phyloP scores from a whole-genome alignment of 2,329 filamentous ascomycete genomes.

The Epichloe glyceriae region DNA sequence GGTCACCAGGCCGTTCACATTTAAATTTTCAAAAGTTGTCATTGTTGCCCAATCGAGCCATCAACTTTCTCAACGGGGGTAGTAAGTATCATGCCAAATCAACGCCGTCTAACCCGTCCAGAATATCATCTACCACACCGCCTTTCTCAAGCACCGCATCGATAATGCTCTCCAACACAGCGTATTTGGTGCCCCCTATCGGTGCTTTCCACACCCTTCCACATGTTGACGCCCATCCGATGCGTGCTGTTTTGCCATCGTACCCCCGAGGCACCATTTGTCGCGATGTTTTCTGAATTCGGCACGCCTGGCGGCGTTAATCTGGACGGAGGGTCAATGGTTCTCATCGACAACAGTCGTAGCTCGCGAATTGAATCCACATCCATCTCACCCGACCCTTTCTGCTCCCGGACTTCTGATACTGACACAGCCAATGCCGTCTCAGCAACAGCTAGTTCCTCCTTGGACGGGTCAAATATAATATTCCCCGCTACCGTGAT shows the following conservation, averaged over 20 bases:
- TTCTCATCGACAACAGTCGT: constrained; percentile 54
- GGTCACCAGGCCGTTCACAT: neutral
- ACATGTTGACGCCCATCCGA: constrained; percentile 38
- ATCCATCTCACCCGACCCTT: constrained; percentile 23
- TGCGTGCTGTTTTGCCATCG: constrained; percentile 20
- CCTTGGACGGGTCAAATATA: constrained; percentile 83
- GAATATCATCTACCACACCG: constrained; percentile 74
- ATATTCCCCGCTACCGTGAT: constrained; percentile 77
- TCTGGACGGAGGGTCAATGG: constrained; percentile 61
- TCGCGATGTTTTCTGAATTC: constrained; percentile 47
- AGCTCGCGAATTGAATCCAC: constrained; percentile 33
- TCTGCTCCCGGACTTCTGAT: constrained; percentile 29
- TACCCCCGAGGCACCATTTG: constrained; percentile 24
- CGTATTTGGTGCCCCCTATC: constrained; percentile 68
- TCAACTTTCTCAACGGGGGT: too few species aligned
- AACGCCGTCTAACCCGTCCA: constrained; percentile 67
- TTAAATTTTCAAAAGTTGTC: neutral
- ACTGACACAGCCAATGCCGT: constrained; percentile 77
- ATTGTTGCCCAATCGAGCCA: too few species aligned
- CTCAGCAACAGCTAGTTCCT: constrained; percentile 89
- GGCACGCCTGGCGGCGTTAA: constrained; percentile 59
- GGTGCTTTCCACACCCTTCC: constrained; percentile 76
- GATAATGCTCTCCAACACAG: constrained; percentile 60
- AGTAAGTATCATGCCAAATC: constrained; percentile 40
- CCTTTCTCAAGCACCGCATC: constrained; percentile 62